Evolutionary conservation across 116 monocot genomes (phyloP).

Genomic region (Trichopus zeylanicus): DNA sequence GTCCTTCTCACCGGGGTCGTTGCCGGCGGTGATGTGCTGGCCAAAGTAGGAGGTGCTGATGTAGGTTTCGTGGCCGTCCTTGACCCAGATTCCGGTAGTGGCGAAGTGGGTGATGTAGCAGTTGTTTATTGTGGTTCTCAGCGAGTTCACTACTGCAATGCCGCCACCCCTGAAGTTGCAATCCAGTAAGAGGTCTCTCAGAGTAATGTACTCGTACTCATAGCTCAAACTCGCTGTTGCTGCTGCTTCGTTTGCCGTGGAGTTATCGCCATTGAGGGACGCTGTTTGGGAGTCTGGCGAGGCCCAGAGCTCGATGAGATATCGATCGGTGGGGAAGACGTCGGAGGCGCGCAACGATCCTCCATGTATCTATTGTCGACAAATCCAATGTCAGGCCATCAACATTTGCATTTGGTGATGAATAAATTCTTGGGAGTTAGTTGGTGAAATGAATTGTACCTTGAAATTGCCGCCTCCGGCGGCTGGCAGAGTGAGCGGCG

Average conservation of each 20-base stretch:
- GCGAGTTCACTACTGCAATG: constrained; percentile 42
- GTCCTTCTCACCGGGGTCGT: constrained; percentile 38
- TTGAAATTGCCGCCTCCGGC: constrained; percentile 66
- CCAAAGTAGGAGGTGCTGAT: constrained; percentile 49
- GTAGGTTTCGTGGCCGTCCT: constrained; percentile 55
- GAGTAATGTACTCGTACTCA: constrained; percentile 55
- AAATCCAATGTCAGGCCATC: not conserved
- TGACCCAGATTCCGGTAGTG: constrained; percentile 47
- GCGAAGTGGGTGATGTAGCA: constrained; percentile 57
- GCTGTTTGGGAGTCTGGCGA: not conserved
- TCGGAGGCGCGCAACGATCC: constrained; percentile 65
- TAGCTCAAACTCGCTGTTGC: not conserved
- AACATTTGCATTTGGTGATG: not conserved
- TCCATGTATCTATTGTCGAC: constrained; percentile 45
- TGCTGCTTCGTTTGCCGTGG: no score
- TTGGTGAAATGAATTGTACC: no score
- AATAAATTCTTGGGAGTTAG: no score
- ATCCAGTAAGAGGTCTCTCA: constrained; percentile 53
- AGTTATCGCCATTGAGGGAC: not conserved
- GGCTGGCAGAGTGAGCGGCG: constrained; percentile 49
- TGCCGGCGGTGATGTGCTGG: constrained; percentile 61
- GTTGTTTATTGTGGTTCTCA: constrained; percentile 53
- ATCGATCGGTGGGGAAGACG: constrained; percentile 57
- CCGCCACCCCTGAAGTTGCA: constrained; percentile 60
- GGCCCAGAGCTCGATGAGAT: constrained; percentile 68